Conservation (phyloP, 2,329 filamentous ascomycete genomes). For the Xylariaceae sp. region DNA sequence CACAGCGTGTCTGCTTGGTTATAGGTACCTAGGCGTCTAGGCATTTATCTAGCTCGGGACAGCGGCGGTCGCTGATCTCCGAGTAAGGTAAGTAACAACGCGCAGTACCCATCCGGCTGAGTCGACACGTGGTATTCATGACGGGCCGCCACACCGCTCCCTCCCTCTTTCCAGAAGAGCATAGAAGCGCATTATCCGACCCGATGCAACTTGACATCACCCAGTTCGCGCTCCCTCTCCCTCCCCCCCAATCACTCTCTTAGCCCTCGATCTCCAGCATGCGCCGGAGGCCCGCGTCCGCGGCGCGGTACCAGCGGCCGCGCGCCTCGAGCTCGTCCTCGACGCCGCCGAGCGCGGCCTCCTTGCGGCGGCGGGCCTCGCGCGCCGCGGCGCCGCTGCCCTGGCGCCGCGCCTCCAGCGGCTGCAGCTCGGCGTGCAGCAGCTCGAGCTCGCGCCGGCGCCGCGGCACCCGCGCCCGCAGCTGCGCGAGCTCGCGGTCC, state of each 20-base stretch:
- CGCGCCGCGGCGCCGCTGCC: slow-evolving; percentile 59
- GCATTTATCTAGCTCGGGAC: no score
- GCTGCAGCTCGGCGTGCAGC: slow-evolving; percentile 58
- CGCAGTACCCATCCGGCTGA: no score
- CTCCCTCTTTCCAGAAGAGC: no score
- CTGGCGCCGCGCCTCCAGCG: slow-evolving; percentile 59
- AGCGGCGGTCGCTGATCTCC: no score
- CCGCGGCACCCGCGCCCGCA: slow-evolving; percentile 54
- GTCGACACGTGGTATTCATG: no score
- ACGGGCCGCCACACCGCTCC: no score
- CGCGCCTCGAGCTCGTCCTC: slow-evolving; percentile 69
- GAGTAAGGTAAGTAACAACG: no score
- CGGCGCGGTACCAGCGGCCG: slow-evolving; percentile 66
- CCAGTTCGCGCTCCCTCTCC: no score
- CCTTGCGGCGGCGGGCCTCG: slow-evolving; percentile 62
- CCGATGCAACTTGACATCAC: no score
- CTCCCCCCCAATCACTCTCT: background rate
- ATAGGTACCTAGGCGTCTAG: no score
- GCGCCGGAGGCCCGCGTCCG: slow-evolving; percentile 54
- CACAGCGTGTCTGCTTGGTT: no score
- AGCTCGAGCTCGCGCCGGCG: slow-evolving; percentile 62
- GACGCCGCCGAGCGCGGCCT: slow-evolving; percentile 56
- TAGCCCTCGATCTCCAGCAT: slow-evolving; percentile 47
- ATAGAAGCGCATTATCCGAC: no score
- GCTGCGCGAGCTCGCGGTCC: slow-evolving; percentile 55